phyloP scores from a whole-genome alignment of 208 protist species.

The Tritrichomonas foetus region DNA sequence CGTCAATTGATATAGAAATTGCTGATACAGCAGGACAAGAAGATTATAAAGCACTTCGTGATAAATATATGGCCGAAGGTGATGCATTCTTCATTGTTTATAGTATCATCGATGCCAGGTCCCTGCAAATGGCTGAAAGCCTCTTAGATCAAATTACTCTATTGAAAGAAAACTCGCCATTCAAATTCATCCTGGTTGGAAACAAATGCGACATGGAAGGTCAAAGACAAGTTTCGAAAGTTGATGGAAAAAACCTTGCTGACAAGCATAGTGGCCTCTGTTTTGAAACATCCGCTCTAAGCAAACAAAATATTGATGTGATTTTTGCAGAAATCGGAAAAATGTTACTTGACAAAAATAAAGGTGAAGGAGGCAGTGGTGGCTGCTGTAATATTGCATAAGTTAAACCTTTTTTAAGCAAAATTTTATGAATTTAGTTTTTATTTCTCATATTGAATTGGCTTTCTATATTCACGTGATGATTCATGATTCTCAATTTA shows the following conservation, averaged over 20 bases:
- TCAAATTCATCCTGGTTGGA: constrained; percentile 28
- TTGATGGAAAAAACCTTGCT: not conserved
- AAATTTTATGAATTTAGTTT: too few relatives aligned
- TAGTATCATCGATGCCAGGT: not conserved
- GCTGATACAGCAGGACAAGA: constrained; percentile 41
- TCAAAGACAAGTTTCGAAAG: not conserved
- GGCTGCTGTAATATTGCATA: too few relatives aligned
- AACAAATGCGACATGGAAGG: constrained; percentile 26
- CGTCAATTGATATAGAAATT: constrained; percentile 19
- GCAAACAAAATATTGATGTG: not conserved
- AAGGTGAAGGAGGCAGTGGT: not conserved
- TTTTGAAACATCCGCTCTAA: constrained; percentile 17
- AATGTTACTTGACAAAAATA: not conserved
- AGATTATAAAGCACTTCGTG: constrained; percentile 14
- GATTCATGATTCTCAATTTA: too few relatives aligned
- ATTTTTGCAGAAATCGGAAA: not conserved
- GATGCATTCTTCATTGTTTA: constrained; percentile 38
- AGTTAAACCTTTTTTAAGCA: too few relatives aligned
- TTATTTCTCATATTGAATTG: too few relatives aligned
- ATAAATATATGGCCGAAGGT: constrained; percentile 32
- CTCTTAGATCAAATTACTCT: not conserved
- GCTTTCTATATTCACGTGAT: too few relatives aligned
- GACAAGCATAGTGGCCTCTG: not conserved
- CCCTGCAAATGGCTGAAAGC: not conserved
- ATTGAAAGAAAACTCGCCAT: not conserved